Evolutionary conservation across 495 filamentous ascomycete species (phyloP), one percentile per base, ranked within the genome.

Genomic region (Schizothecium vesticola): DNA sequence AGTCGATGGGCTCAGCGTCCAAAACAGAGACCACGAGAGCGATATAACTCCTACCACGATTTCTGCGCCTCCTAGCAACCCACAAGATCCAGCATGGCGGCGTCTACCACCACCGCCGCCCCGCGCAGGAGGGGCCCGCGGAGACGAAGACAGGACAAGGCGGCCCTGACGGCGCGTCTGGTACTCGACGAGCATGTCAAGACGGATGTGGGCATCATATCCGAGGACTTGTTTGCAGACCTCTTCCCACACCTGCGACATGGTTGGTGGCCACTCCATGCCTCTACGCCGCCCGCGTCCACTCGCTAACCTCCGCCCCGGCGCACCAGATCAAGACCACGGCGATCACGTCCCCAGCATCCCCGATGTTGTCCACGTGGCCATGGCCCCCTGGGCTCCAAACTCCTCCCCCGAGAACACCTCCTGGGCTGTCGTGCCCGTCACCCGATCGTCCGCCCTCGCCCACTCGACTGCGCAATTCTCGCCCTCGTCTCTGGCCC

Each of bases 151-250:
- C 83, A 85, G 63, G 84, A 87, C 73, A 87, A 86, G 71, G 74
- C 84, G 2, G 75, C 85, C 59, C 75, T 85, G 65, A 74, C 84
- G 65, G 84, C 85, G 67, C 79, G 83, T 58, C 75, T 87, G 28
- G 81, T 98, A n/a, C 83, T 94, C 36, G 92, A 96, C 73, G 89
- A 91, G 73, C 90, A 93, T 78, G 82, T 96, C 71, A 92, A 89
- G 80, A 92, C 91, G n/a, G 92, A 96, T 69, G 86, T 93, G 31
- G 95, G 92, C 59, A 87, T 95, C 58, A 75, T 99, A 62, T 96
- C 94, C 21, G 90, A 94, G 72, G 91, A 96, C 76, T 84, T 99
- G 36, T 92, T 91, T 67, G 82, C 83, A 29, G 90, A 96, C 75
- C 84, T 97, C 57, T 96, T 96, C 74, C 91, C 89, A 25, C 83